These are phyloP conservation scores for Punica granatum DNA, from an alignment of 345 rosid species.

Conservation along the genomic window DNA sequence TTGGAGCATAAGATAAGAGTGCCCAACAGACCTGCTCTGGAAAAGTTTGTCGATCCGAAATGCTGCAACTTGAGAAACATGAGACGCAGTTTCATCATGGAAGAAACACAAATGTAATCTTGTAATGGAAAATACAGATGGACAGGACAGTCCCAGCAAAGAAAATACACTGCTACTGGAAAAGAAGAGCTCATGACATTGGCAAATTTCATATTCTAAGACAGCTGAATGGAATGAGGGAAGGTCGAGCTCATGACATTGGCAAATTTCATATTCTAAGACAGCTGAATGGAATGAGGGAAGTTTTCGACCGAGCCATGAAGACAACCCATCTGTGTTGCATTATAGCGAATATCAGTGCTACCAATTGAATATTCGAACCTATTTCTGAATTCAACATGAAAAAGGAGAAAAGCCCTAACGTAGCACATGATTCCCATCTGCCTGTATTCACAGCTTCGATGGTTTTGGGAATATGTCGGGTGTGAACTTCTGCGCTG, in stretches of 20 bases:
- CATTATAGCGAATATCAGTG: neutral
- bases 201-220: no score
- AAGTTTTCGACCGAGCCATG: neutral
- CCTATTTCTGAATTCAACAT: neutral
- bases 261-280: no score
- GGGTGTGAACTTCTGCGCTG: slow-evolving; percentile 93
- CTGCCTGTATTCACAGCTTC: slow-evolving; percentile 55
- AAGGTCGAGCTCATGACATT: neutral
- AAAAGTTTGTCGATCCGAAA: no score
- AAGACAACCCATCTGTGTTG: neutral
- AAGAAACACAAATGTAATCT: no score
- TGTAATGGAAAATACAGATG: neutral
- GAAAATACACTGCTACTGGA: neutral
- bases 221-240: neutral
- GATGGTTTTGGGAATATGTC: slow-evolving; percentile 96
- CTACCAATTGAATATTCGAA: neutral
- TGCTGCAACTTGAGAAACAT: no score
- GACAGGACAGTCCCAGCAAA: neutral
- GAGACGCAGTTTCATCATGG: no score
- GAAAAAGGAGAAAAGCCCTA: neutral
- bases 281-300: neutral
- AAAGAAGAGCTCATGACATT: neutral
- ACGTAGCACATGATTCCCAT: neutral
- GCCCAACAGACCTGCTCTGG: no score
- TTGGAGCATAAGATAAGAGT: no score